These are phyloP conservation scores for Datura wrightii DNA, from an alignment of 257 asterid species.

Conservation along the genomic window DNA sequence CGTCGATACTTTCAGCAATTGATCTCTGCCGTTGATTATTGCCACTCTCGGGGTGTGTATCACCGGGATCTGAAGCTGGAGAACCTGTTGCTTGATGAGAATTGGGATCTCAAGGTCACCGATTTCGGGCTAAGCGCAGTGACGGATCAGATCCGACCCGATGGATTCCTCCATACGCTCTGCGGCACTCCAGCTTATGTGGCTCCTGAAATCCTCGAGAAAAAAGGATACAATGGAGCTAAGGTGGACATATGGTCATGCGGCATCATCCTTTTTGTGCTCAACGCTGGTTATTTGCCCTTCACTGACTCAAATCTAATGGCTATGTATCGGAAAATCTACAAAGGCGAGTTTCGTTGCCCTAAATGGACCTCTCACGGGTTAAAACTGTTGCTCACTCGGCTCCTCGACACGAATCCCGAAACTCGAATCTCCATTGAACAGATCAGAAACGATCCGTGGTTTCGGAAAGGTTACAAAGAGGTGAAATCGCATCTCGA, in stretches of 20 bases:
- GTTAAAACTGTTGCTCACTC: conserved; percentile 15
- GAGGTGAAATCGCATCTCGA: conserved; percentile 44
- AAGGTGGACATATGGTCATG: conserved; percentile 35
- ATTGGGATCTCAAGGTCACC: conserved; percentile 34
- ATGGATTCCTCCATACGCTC: conserved; percentile 23
- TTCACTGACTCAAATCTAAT: conserved; percentile 28
- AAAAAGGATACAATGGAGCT: conserved; percentile 30
- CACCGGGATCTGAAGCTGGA: conserved; percentile 35
- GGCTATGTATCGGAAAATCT: conserved; percentile 36
- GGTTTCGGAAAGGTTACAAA: conserved; percentile 41
- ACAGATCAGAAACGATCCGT: conserved; percentile 25
- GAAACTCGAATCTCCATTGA: conserved; percentile 24
- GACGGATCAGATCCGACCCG: conserved; percentile 34
- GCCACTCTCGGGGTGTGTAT: conserved; percentile 27
- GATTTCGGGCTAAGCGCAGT: conserved; percentile 33
- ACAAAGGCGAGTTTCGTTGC: conserved; percentile 25
- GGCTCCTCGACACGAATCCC: conserved; percentile 33
- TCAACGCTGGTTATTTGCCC: conserved; percentile 33
- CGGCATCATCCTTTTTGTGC: conserved; percentile 34
- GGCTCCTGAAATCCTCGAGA: conserved; percentile 33
- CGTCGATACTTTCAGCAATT: conserved; percentile 32
- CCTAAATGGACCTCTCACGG: conserved; percentile 34
- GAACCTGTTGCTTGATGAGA: conserved; percentile 28
- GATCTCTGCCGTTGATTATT: conserved; percentile 34
- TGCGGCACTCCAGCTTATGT: conserved; percentile 37